A percentile compares a stretch with the other conserved stretches of the same genome.
These are phyloP conservation scores for Solanum virginianum DNA, from an alignment of 257 asterid species.

Conservation along the genomic window DNA sequence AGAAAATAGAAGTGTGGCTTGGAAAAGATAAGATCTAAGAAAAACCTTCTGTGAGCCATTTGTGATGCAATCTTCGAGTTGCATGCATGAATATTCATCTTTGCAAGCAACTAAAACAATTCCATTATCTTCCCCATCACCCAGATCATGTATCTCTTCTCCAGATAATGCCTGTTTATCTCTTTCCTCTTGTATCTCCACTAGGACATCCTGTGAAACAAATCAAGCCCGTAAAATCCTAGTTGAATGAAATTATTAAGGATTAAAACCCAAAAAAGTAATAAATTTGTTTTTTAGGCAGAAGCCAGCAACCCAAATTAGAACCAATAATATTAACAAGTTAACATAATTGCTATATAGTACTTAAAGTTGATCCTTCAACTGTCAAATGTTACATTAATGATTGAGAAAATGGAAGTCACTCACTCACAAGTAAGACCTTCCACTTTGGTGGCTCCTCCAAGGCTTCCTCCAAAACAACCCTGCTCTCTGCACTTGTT, in stretches of 20 bases:
- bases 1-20: not conserved
- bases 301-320: not conserved
- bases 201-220: slow-evolving; percentile 59
- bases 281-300: not conserved
- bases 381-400: not conserved
- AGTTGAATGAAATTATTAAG: not conserved
- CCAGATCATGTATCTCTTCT: slow-evolving; percentile 29
- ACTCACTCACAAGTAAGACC: slow-evolving; percentile 96
- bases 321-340: not conserved
- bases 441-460: slow-evolving; percentile 99
- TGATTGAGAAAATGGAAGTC: slow-evolving; percentile 31
- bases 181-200: slow-evolving; percentile 75
- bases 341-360: not conserved
- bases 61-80: slow-evolving; percentile 75
- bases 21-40: not conserved
- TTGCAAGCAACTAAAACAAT: slow-evolving; percentile 83
- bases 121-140: slow-evolving; percentile 31
- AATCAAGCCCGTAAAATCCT: not conserved
- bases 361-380: not conserved
- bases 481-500: slow-evolving; percentile 32
- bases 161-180: slow-evolving; percentile 30
- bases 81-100: slow-evolving; percentile 87
- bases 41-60: slow-evolving; percentile 68
- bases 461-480: slow-evolving; percentile 67
- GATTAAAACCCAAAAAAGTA: not conserved